A percentile compares a stretch with the other conserved stretches of the same genome.
These are phyloP conservation scores for Thielaviopsis cerberus DNA, from an alignment of 2,329 filamentous ascomycete genomes.

Conservation along the genomic window DNA sequence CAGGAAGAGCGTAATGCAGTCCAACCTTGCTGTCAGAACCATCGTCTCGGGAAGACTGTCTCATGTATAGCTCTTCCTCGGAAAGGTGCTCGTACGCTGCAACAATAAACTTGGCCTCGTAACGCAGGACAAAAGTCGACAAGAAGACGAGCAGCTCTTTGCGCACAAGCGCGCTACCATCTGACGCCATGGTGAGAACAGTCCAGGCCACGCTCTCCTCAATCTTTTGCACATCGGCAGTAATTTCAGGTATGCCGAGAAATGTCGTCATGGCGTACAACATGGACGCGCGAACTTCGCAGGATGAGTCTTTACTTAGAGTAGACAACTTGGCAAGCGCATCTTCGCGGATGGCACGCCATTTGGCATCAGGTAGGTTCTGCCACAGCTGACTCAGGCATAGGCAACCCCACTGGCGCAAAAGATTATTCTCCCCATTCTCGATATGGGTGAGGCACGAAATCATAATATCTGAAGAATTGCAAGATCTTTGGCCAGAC, in stretches of 20 bases:
- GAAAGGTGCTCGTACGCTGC: slow-evolving; percentile 77
- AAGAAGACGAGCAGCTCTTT: slow-evolving; percentile 88
- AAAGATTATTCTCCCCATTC: slow-evolving; percentile 69
- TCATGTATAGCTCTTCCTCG: slow-evolving; percentile 58
- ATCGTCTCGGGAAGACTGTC: slow-evolving; percentile 35
- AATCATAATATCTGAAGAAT: slow-evolving; percentile 76
- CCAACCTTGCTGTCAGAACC: slow-evolving; percentile 42
- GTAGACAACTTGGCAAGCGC: slow-evolving; percentile 67
- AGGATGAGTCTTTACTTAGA: slow-evolving; percentile 67
- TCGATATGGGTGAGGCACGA: slow-evolving; percentile 69
- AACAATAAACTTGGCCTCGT: slow-evolving; percentile 81
- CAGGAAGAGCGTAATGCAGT: slow-evolving; percentile 39
- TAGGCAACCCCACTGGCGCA: slow-evolving; percentile 88
- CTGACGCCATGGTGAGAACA: slow-evolving; percentile 76
- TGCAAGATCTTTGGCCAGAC: slow-evolving; percentile 78
- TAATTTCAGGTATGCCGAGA: slow-evolving; percentile 79
- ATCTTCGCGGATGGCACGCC: slow-evolving; percentile 77
- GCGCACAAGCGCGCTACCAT: slow-evolving; percentile 84
- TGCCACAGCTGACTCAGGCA: slow-evolving; percentile 92
- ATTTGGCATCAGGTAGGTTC: slow-evolving; percentile 81
- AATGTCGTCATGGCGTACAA: slow-evolving; percentile 87
- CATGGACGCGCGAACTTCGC: slow-evolving; percentile 85
- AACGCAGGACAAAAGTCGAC: slow-evolving; percentile 75
- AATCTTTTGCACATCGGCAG: slow-evolving; percentile 73
- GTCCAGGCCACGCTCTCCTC: slow-evolving; percentile 83